These are phyloP conservation scores for Dendrocalamus latiflorus DNA, from an alignment of 202 grass and related monocot genomes.

Conservation along the genomic window DNA sequence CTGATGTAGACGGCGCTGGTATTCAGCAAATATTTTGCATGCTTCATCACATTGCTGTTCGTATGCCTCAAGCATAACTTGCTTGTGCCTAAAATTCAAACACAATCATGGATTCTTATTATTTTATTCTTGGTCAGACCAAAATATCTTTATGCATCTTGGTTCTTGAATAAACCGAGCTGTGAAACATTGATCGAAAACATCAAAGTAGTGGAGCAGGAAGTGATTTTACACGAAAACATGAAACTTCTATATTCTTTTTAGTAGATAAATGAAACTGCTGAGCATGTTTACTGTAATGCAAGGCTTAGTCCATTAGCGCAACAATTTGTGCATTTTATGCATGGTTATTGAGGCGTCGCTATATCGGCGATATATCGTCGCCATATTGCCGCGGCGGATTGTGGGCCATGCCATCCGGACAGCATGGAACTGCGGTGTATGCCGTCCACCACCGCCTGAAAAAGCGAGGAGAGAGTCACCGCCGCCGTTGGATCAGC, in stretches of 20 bases:
- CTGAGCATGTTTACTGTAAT: neutral
- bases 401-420: too few species aligned
- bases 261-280: neutral
- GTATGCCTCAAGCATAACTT: slow-evolving; percentile 88
- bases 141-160: neutral
- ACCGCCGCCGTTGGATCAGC: too few species aligned
- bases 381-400: too few species aligned
- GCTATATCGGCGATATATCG: too few species aligned
- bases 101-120: slow-evolving; percentile 12
- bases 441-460: too few species aligned
- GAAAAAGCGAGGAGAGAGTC: too few species aligned
- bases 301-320: neutral
- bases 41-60: slow-evolving; percentile 93
- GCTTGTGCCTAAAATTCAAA: slow-evolving; percentile 66
- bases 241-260: neutral
- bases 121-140: neutral
- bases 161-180: neutral
- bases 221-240: slow-evolving; percentile 1
- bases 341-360: neutral
- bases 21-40: slow-evolving; percentile 91
- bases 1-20: slow-evolving; percentile 80
- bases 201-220: neutral
- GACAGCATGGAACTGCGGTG: too few species aligned
- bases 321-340: neutral
- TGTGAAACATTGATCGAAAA: neutral